Base-by-base conservation (phyloP, 1,284 basidiomycete genomes). In the Athelia sp. region DNA sequence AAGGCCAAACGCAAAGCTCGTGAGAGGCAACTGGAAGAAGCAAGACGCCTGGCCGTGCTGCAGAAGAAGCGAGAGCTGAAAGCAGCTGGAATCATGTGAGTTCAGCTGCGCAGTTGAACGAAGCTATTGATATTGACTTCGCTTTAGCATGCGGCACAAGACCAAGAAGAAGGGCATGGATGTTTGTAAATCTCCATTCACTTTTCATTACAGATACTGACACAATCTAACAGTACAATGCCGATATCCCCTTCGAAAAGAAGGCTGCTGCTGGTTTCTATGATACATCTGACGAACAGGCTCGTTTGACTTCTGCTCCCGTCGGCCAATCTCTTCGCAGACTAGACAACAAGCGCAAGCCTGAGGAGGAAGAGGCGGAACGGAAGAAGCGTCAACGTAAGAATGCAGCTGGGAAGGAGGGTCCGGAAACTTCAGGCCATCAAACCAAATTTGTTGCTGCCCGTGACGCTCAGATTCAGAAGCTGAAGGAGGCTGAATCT, bases 31-130 rank as follows among this genome's bases (percentile, higher is more conserved):
- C 73, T 99, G 45, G 97, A 99, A 62, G 97, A 99, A 66, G 96
- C 97, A 0, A 79, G 96, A 47, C 80, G 97, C 21, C 73, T 99
- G 43, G 96, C 97, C 13, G 92, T 96, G 47, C 70, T 99, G 52
- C 97, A 99, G 68, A 99, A 99, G 79, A 97, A 97, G 72, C 80
- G 97, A 60, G 97, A 99, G 66, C 71, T 99, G 58, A 98, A 98
- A 66, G 94, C 94, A 3, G 97, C 97, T 31, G 97, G 97, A 56
- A 98, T 99, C 67, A 91, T 98, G 89, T 91, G 63, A 53, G 82
- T 74, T 17, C n/a, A n/a, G n/a, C n/a, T n/a, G n/a, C n/a, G n/a
- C n/a, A n/a, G n/a, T n/a, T n/a, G n/a, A n/a, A n/a, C n/a, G n/a
- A n/a, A n/a, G n/a, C n/a, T n/a, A n/a, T 36, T 34, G 14, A 13